phyloP scores from a whole-genome alignment of 495 filamentous ascomycete genomes.

The Hamigera avellanea region DNA sequence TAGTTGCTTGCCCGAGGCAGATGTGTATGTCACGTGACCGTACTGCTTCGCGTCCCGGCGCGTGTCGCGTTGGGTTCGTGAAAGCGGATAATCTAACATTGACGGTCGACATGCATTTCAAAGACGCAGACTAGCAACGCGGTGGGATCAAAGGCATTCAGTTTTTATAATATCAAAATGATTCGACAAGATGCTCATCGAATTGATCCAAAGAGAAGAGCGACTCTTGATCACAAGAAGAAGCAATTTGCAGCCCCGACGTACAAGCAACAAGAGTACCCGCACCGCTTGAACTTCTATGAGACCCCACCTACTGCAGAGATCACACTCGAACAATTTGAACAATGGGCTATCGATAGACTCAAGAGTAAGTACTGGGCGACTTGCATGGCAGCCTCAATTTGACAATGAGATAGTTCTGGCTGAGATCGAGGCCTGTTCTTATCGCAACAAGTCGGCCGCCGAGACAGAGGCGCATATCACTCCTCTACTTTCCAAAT shows the following conservation, averaged over 20 bases:
- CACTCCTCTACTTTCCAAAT: conserved; percentile 69
- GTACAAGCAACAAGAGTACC: conserved; percentile 66
- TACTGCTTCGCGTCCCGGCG: background rate
- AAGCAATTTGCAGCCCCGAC: conserved; percentile 68
- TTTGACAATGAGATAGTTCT: conserved; percentile 49
- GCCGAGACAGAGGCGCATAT: conserved; percentile 72
- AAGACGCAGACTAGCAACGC: conserved; percentile 1
- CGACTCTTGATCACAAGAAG: conserved; percentile 65
- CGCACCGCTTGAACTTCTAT: conserved; percentile 88
- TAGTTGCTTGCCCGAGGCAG: no score
- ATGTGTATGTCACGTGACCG: background rate
- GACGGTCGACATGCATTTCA: no score
- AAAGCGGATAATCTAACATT: background rate
- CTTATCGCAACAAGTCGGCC: conserved; percentile 78
- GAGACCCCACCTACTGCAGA: conserved; percentile 77
- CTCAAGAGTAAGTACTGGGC: conserved; percentile 49
- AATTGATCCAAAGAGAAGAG: conserved; percentile 72
- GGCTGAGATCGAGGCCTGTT: conserved; percentile 89
- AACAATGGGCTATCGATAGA: conserved; percentile 98
- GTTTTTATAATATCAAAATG: conserved; percentile 35
- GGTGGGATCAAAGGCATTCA: conserved; percentile 1
- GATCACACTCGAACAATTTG: conserved; percentile 94
- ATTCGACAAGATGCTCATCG: conserved; percentile 59
- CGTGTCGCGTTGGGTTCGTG: background rate
- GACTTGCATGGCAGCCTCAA: background rate